These are phyloP conservation scores for Mimosa pudica DNA, from an alignment of 306 rosid genomes.

Conservation along the genomic window DNA sequence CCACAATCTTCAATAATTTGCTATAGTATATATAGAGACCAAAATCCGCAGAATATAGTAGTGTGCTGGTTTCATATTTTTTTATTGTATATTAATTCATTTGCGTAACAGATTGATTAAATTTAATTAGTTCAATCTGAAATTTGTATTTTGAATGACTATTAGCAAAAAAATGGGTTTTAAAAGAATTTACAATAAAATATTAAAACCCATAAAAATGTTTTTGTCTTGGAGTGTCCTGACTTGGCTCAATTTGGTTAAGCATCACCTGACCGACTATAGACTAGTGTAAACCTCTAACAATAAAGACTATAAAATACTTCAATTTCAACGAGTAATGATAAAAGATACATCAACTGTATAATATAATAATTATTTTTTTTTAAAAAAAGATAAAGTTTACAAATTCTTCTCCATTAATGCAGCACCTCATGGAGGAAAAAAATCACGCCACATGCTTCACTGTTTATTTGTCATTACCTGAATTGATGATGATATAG, in stretches of 20 bases:
- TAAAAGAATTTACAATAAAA: not conserved
- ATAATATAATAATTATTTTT: not conserved
- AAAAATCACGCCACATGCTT: not conserved
- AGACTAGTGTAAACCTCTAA: not conserved
- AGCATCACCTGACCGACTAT: not conserved
- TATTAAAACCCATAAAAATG: not conserved
- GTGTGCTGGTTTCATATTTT: not conserved
- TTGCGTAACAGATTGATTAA: not conserved
- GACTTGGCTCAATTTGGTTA: not conserved
- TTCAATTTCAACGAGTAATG: not conserved
- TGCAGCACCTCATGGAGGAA: not conserved
- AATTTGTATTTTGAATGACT: not conserved
- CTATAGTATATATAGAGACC: not conserved
- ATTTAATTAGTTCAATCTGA: not conserved
- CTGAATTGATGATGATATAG: not conserved
- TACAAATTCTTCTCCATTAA: not conserved
- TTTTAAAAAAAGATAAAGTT: not conserved
- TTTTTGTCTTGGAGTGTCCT: not conserved
- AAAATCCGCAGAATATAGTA: not conserved
- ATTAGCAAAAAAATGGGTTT: not conserved
- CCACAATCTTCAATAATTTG: not conserved
- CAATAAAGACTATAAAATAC: not conserved
- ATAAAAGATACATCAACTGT: not conserved
- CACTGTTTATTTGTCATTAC: not conserved
- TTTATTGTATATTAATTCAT: not conserved